Evolutionary conservation across 2,329 filamentous ascomycete species (phyloP), one percentile per base, ranked within the genome.

Genomic region (Dothideomycetidae sp.): DNA sequence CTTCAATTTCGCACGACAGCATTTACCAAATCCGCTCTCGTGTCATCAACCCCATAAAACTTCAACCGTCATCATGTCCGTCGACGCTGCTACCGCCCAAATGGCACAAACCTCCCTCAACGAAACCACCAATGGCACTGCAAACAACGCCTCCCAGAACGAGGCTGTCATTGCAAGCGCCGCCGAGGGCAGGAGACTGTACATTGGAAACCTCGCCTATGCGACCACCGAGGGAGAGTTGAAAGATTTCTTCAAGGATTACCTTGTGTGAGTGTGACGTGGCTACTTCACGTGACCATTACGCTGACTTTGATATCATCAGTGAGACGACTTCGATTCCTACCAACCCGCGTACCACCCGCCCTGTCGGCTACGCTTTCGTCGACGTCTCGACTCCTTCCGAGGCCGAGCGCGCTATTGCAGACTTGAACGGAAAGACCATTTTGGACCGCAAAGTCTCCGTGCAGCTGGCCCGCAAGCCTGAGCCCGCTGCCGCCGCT

Each of bases 221-320:
- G 86, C 88, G 79, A 96, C 90, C 78, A 93, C 85, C 65, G 90
- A 96, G 82, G 90, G 82, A 80, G 85, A 94, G 79, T 84, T 98
- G 75, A 93, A 92, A 75, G 82, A 90, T 56, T 98, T 98, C 76
- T 98, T 98, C 81, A 88, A 90, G 75, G 82, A 79, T 67, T 96
- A 93, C 75, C 81, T 90, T 72, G 84, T 98, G 90, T 98, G 75
- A 75, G 88, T 82, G 46, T 31, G 23, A 40, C 21, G 13, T 19
- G 40, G 5, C 2, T 47, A 37, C 44, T 42, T 17, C 41, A 42
- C 40, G 44, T 48, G 35, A 42, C 32, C 31, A 33, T 44, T 10
- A 12, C 11, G 17, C 42, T 57, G 43, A 51, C 42, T 30, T 50
- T 7, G 41, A n/a, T 28, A 4, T n/a, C 16, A 15, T 11, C 56